Base-by-base conservation (phyloP, 208 protist genomes). In the Crithidia mellificae region DNA sequence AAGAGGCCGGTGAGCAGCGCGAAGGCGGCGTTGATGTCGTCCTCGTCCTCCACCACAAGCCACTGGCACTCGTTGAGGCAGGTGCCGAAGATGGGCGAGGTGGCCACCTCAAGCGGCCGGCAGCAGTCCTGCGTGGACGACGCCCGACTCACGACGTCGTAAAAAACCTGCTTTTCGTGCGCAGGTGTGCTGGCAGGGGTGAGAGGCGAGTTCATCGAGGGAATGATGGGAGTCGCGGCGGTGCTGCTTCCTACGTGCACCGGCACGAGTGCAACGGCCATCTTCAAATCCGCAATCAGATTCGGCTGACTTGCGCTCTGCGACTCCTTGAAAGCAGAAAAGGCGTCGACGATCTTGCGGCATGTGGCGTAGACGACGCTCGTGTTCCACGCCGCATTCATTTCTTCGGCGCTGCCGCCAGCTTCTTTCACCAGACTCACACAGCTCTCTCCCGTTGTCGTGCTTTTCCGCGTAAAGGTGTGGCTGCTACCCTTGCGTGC, bases 41-140 rank as follows among this genome's bases (percentile, higher is more conserved):
- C 49, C 27, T 54, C 59, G 52, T 68, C 71, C 41, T 73, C 72
- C 12, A 80, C 72, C 6, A 72, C 46, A 6, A 76, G 54, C 72
- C 68, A 75, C 43, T 75, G 69, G 38, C 80, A 85, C 34, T 52
- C 69, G 43, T 85, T 76, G 27, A 82, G 58, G 38, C 72, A 85
- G 12, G 68, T 63, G 62, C 80, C 80, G n/a, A 81, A 76, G 32
- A 82, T 62, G 9, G 76, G 75, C 19, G 80, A 85, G 6, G 71
- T 69, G 14, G 75, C 80, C 38, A 85, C 64, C 61, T 78, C 69
- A 1, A 85, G 62, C 9, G 53, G 50, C 20, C 63, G 46, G 36
- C 44, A 22, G 49, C 20, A 32, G 25, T 66, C 70, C 49, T 24
- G 41, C 53, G 62, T 54, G 9, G 68, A 39, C n/a, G 63, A 58